These are phyloP conservation scores for Podospora appendiculata DNA, from an alignment of 495 filamentous ascomycete genomes.

Conservation along the genomic window DNA sequence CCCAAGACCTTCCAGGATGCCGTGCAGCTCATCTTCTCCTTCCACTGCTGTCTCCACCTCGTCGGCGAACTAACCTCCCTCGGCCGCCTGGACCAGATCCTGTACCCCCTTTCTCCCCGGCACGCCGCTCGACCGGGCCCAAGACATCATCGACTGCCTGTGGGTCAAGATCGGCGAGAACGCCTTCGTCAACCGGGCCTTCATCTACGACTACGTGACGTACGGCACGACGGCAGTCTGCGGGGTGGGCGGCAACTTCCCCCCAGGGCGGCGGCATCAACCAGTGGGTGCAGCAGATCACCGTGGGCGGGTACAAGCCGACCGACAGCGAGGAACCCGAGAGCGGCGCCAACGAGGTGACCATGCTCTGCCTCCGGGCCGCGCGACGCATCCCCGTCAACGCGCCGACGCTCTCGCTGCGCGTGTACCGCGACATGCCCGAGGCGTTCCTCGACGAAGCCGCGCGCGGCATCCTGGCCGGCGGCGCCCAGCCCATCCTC, in stretches of 20 bases:
- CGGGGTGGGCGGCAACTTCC: neutral
- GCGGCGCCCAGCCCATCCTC: constrained; percentile 4
- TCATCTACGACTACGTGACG: constrained; percentile 1
- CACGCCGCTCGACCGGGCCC: neutral
- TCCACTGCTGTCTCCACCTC: neutral
- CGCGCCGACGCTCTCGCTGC: neutral
- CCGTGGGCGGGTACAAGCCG: neutral
- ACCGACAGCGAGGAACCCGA: neutral
- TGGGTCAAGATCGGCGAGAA: constrained; percentile 1
- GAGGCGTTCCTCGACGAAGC: constrained; percentile 3
- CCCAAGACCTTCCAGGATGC: neutral
- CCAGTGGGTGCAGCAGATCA: constrained; percentile 1
- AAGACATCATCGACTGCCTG: constrained; percentile 1
- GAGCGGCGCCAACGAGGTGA: neutral
- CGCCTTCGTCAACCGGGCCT: neutral
- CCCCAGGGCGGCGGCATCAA: constrained; percentile 1
- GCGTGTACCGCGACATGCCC: neutral
- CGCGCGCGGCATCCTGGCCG: neutral
- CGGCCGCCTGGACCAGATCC: neutral
- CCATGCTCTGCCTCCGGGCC: neutral
- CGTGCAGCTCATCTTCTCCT: neutral
- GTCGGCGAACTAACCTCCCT: neutral
- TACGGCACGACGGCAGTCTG: neutral
- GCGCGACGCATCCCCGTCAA: constrained; percentile 1
- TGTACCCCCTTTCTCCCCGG: neutral